Evolutionary conservation across 306 rosid species (phyloP).

Genomic region (Cicer arietinum): DNA sequence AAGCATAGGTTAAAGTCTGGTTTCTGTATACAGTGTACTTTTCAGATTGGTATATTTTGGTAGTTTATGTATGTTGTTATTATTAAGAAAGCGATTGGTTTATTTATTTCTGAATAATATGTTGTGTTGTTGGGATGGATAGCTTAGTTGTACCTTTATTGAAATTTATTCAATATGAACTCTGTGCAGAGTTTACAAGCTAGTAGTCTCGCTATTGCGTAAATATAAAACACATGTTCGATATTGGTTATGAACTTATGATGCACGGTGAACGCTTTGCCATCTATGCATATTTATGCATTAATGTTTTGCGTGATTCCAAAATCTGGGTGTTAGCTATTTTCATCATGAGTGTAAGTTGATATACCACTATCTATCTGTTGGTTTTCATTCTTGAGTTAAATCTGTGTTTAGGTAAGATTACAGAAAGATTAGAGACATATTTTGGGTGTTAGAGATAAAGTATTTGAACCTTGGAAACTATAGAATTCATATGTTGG

Average conservation of each 20-base stretch:
- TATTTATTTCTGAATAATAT: background rate
- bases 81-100: background rate
- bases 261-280: background rate
- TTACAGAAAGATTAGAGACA: background rate
- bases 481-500: background rate
- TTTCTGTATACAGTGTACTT: slow-evolving; percentile 7
- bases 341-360: background rate
- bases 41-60: slow-evolving; percentile 9
- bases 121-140: background rate
- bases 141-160: slow-evolving; percentile 3
- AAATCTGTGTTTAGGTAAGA: background rate
- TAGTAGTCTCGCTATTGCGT: background rate
- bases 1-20: slow-evolving; percentile 16
- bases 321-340: background rate
- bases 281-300: background rate
- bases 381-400: background rate
- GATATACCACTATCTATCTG: background rate
- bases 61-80: background rate
- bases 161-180: background rate
- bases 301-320: background rate
- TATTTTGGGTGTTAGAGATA: background rate
- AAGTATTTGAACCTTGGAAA: background rate
- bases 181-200: background rate
- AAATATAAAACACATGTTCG: background rate
- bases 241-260: background rate